Conservation (phyloP, 495 filamentous ascomycete genomes). For the Sporormia fimetaria region DNA sequence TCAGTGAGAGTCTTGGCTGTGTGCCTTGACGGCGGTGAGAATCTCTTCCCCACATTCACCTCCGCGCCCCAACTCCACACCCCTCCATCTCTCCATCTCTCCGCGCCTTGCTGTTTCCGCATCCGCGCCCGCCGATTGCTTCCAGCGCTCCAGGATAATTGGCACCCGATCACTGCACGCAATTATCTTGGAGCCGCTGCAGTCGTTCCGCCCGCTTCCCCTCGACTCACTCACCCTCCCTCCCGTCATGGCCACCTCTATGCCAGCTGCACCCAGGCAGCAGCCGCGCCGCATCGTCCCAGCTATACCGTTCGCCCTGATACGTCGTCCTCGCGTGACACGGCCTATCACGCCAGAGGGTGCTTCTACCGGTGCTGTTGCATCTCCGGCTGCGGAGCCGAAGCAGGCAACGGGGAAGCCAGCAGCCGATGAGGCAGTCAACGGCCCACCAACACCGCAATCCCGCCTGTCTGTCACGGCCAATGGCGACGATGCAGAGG, state of each 20-base stretch:
- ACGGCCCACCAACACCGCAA: constrained; percentile 20
- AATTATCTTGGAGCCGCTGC: constrained; percentile 30
- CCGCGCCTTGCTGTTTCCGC: constrained; percentile 6
- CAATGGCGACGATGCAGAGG: too few species aligned
- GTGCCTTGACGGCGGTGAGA: too few species aligned
- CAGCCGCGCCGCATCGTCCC: constrained; percentile 23
- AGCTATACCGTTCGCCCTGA: constrained; percentile 19
- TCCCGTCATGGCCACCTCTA: not conserved
- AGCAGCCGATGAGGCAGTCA: not conserved
- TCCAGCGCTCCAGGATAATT: constrained; percentile 32
- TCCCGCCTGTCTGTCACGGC: constrained; percentile 12
- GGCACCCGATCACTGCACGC: constrained; percentile 2
- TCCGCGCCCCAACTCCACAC: not conserved
- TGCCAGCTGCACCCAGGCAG: not conserved
- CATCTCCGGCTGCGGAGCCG: not conserved
- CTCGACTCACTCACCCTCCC: not conserved
- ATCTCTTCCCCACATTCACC: constrained; percentile 18
- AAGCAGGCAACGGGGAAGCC: not conserved
- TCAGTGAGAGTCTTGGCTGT: too few species aligned
- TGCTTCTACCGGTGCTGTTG: constrained; percentile 7
- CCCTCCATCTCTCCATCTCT: constrained; percentile 1
- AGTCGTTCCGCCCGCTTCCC: not conserved
- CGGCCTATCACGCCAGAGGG: constrained; percentile 18
- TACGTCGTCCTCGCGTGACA: constrained; percentile 6
- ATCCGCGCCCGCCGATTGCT: too few species aligned